These are phyloP conservation scores for Fusarium burgessii DNA, from an alignment of 2,329 filamentous ascomycete genomes.

Conservation along the genomic window DNA sequence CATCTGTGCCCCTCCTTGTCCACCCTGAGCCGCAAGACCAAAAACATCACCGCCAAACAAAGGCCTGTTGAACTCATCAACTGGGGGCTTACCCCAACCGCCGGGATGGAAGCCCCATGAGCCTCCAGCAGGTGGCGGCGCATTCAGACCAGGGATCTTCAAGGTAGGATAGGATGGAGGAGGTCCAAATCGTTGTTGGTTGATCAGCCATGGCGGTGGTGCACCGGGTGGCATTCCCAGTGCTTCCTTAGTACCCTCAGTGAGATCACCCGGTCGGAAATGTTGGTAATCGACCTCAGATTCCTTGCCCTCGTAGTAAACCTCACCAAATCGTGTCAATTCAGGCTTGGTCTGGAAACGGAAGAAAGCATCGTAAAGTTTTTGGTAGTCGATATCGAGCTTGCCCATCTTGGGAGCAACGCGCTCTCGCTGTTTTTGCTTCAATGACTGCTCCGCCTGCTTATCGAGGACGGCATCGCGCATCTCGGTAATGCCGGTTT, in stretches of 20 bases:
- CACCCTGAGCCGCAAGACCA: constrained; percentile 70
- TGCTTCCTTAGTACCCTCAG: constrained; percentile 89
- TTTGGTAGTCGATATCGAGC: constrained; percentile 98
- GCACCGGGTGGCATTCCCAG: constrained; percentile 93
- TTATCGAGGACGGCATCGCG: constrained; percentile 96
- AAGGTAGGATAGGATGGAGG: constrained; percentile 96
- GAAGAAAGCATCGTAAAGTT: constrained; percentile 98
- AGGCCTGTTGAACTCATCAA: constrained; percentile 92
- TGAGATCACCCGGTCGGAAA: constrained; percentile 89
- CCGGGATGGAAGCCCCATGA: constrained; percentile 96
- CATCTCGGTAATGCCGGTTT: constrained; percentile 98
- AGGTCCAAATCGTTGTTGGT: constrained; percentile 92
- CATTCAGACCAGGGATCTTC: constrained; percentile 94
- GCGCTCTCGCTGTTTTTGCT: constrained; percentile 94
- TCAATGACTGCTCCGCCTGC: constrained; percentile 89
- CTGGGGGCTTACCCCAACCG: constrained; percentile 94
- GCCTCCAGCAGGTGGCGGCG: constrained; percentile 87
- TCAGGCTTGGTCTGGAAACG: constrained; percentile 96
- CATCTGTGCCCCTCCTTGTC: constrained; percentile 50
- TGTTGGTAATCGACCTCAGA: constrained; percentile 95
- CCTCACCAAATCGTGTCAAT: constrained; percentile 93
- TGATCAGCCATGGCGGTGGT: constrained; percentile 96
- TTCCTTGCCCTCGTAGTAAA: constrained; percentile 99
- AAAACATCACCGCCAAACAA: constrained; percentile 96
- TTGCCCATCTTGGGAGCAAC: constrained; percentile 97